A percentile compares a stretch with the other conserved stretches of the same genome.
These are phyloP conservation scores for Pleurozium schreberi DNA, from an alignment of 225 moss, liverwort and hornwort genomes.

Conservation along the genomic window DNA sequence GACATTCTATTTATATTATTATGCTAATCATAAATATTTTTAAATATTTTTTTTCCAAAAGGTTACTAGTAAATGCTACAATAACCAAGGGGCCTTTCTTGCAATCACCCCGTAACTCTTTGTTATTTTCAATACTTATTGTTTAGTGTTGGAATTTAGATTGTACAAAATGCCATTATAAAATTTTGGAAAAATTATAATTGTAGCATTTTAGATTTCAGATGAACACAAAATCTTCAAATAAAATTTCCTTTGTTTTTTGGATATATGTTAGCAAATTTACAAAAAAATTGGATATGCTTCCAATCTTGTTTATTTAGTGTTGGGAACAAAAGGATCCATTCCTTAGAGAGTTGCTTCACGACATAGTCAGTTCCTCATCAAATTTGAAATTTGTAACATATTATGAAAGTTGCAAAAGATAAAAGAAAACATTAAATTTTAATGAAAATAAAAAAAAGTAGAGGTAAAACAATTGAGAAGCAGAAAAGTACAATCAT, in stretches of 20 bases:
- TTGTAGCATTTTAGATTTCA: neutral
- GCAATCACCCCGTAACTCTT: too few species aligned
- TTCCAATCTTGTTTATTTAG: neutral
- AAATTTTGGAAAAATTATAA: neutral
- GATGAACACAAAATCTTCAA: neutral
- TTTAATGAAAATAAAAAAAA: neutral
- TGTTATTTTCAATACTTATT: too few species aligned
- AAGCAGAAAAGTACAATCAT: neutral
- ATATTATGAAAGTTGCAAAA: neutral
- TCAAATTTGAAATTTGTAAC: too few species aligned
- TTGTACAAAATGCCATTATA: neutral
- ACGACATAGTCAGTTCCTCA: accelerated
- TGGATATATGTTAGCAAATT: neutral
- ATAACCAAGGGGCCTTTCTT: too few species aligned
- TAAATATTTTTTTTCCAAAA: too few species aligned
- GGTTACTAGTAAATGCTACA: too few species aligned
- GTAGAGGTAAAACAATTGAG: neutral
- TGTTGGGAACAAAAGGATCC: accelerated
- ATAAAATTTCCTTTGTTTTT: neutral
- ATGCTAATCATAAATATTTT: too few species aligned
- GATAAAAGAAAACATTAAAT: neutral
- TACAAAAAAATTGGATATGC: neutral
- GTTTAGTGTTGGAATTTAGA: neutral
- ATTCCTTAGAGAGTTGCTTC: accelerated
- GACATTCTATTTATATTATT: too few species aligned